These are phyloP conservation scores for Phanerochaete carnosa DNA, from an alignment of 768 basidiomycete species.

Conservation along the genomic window DNA sequence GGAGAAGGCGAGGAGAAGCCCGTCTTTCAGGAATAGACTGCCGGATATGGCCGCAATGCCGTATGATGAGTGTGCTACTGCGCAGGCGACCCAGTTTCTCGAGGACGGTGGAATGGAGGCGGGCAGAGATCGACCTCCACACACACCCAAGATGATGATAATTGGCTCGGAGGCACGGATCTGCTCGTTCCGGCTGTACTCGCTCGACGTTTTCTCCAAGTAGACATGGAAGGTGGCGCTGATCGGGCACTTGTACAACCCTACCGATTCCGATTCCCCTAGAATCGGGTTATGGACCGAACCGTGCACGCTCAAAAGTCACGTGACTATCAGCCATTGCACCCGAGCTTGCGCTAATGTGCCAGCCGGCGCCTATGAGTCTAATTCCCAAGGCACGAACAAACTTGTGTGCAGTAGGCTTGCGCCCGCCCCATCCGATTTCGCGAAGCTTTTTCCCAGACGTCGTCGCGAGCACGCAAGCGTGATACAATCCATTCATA, in stretches of 20 bases:
- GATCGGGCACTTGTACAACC: constrained; percentile 13
- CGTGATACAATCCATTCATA: too few relatives aligned
- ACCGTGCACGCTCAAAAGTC: too few relatives aligned
- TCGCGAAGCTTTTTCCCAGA: too few relatives aligned
- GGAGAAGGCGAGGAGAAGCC: constrained; percentile 17
- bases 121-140: constrained; percentile 9
- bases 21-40: constrained; percentile 20
- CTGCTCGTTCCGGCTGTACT: background rate
- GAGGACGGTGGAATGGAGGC: constrained; percentile 14
- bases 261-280: background rate
- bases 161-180: constrained; percentile 10
- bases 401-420: too few relatives aligned
- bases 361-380: too few relatives aligned
- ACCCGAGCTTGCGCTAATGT: too few relatives aligned
- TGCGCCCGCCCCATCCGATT: too few relatives aligned
- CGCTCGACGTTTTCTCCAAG: constrained; percentile 9
- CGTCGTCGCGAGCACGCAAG: too few relatives aligned
- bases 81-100: constrained; percentile 14
- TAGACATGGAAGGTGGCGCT: constrained; percentile 17
- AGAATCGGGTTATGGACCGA: constrained; percentile 23
- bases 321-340: too few relatives aligned
- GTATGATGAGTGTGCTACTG: constrained; percentile 11
- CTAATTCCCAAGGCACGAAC: too few relatives aligned
- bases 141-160: constrained; percentile 24
- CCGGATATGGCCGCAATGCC: constrained; percentile 21